Base-by-base conservation (phyloP, 1,139 yeast genomes). In the Pneumocystis carinii region DNA sequence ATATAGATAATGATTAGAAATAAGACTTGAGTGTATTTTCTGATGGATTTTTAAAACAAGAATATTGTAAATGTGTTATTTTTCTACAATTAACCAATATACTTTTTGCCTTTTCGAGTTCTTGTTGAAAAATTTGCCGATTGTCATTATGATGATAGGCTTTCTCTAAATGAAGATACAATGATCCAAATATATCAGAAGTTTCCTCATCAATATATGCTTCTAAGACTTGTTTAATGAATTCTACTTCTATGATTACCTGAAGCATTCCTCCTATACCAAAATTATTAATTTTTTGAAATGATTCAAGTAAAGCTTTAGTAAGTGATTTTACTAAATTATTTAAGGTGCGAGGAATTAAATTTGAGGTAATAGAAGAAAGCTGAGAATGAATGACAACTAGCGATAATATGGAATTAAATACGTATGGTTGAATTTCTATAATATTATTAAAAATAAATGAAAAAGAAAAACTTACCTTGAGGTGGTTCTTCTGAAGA, bases 371-470 rank as follows among this genome's bases (percentile, higher is more conserved):
- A 17, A 81, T 77, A 57, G 77, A 77, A 41, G 75, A 71, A 39
- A 83, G 81, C 63, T 77, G 78, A 36, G 84, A 76, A 68, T 82
- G 84, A 0, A 82, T 79, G 19, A 78, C 73, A 6, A 84, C 82
- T 35, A 85, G 70, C 53, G 79, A 72, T 70, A 82, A 76, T 59
- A 84, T 71, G 1, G 79, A 74, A 64, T 82, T 81, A 64, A 82
- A 78, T 6, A 84, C 73, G 69, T 80, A 83, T 53, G 77, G 71
- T 2, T 81, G 77, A 1, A 78, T 78, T 64, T 76, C 75, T 5
- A 61, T 42, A 65, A 64, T 10, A 61, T 63, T 17, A 61, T 17
- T 57, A 39, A 38, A 62, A 10, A 38, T 32, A 12, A 24, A 15
- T 32, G 48, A 6, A 29, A n/a, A 57, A 29, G 19, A 64, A 27